These are phyloP conservation scores for Alternaria dauci DNA, from an alignment of 2,329 filamentous ascomycete species.

Conservation along the genomic window DNA sequence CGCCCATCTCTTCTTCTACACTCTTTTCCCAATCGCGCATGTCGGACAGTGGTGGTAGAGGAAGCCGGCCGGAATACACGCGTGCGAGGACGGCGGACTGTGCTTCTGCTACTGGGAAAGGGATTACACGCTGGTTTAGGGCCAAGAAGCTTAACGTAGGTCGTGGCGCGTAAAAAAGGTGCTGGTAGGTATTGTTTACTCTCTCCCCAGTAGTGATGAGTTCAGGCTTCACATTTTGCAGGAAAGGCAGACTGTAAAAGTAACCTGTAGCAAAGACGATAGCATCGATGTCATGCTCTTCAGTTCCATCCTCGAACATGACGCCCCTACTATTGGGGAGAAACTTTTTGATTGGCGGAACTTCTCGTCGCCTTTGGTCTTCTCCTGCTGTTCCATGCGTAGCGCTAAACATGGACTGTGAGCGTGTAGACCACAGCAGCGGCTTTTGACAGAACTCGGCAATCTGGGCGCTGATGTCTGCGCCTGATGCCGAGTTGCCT, in stretches of 20 bases:
- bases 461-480: slow-evolving; percentile 85
- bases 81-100: slow-evolving; percentile 81
- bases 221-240: slow-evolving; percentile 62
- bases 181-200: slow-evolving; percentile 77
- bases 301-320: slow-evolving; percentile 69
- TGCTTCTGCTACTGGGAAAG: slow-evolving; percentile 80
- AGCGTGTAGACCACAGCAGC: slow-evolving; percentile 59
- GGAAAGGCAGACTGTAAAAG: slow-evolving; percentile 82
- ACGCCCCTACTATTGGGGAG: slow-evolving; percentile 67
- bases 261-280: slow-evolving; percentile 92
- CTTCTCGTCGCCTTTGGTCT: slow-evolving; percentile 62
- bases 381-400: slow-evolving; percentile 23
- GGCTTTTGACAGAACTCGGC: slow-evolving; percentile 65
- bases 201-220: slow-evolving; percentile 74
- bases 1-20: slow-evolving; percentile 54
- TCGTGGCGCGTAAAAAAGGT: slow-evolving; percentile 77
- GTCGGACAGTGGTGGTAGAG: slow-evolving; percentile 67
- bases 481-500: slow-evolving; percentile 82
- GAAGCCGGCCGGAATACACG: slow-evolving; percentile 75
- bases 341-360: slow-evolving; percentile 63
- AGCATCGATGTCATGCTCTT: slow-evolving; percentile 74
- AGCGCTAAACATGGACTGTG: slow-evolving; percentile 22
- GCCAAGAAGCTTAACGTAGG: slow-evolving; percentile 81
- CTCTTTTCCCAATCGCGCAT: slow-evolving; percentile 75
- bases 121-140: slow-evolving; percentile 84